phyloP scores from a whole-genome alignment of 306 rosid genomes.

The Cicer yamashitae region DNA sequence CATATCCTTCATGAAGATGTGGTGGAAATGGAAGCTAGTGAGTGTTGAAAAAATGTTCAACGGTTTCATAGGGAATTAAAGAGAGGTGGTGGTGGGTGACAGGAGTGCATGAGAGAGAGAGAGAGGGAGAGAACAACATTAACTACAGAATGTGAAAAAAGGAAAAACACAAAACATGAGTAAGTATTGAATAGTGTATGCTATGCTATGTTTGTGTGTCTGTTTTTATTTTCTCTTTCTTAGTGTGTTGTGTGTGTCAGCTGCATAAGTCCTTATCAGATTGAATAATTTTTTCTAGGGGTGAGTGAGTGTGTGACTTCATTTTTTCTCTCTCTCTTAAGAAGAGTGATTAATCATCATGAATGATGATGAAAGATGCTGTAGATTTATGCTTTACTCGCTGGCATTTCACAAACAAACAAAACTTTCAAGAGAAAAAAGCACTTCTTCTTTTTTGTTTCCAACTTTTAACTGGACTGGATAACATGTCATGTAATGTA shows the following conservation, averaged over 20 bases:
- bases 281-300: slow-evolving; percentile 56
- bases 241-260: slow-evolving; percentile 46
- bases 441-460: slow-evolving; percentile 46
- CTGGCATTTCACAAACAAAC: slow-evolving; percentile 50
- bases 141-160: slow-evolving; percentile 41
- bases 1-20: slow-evolving; percentile 11
- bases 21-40: slow-evolving; percentile 43
- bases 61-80: slow-evolving; percentile 53
- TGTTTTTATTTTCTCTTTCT: slow-evolving; percentile 23
- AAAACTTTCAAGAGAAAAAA: slow-evolving; percentile 50
- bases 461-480: slow-evolving; percentile 35
- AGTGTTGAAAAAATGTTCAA: slow-evolving; percentile 55
- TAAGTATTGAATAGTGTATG: slow-evolving; percentile 38
- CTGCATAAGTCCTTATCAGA: slow-evolving; percentile 72
- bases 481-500: not conserved
- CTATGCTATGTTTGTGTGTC: slow-evolving; percentile 20
- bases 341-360: slow-evolving; percentile 43
- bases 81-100: slow-evolving; percentile 43
- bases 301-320: not conserved
- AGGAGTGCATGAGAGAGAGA: slow-evolving; percentile 43
- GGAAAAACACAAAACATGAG: slow-evolving; percentile 37
- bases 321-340: slow-evolving; percentile 23
- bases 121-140: slow-evolving; percentile 42
- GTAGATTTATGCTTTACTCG: slow-evolving; percentile 23
- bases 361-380: slow-evolving; percentile 28